Evolutionary conservation across 257 asterid genomes (phyloP).

Genomic region (Galeopsis tetrahit): DNA sequence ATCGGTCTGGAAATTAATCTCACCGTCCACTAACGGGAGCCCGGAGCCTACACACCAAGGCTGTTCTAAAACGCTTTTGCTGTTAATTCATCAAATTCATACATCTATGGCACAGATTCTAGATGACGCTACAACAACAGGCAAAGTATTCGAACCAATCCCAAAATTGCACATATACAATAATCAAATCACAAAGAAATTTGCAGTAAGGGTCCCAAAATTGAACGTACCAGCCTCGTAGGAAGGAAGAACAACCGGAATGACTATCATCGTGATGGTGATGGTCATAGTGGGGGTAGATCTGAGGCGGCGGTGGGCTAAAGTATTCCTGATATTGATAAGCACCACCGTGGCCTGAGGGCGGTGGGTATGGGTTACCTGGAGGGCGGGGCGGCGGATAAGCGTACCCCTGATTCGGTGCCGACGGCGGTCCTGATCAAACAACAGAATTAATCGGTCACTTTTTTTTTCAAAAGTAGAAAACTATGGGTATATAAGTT

Average conservation of each 20-base stretch:
- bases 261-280: slow-evolving; percentile 36
- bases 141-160: not conserved
- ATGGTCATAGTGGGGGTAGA: slow-evolving; percentile 41
- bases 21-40: too few relatives aligned
- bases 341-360: slow-evolving; percentile 39
- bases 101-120: not conserved
- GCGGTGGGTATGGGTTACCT: slow-evolving; percentile 44
- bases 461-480: too few relatives aligned
- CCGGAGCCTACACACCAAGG: too few relatives aligned
- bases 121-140: too few relatives aligned
- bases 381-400: slow-evolving; percentile 36
- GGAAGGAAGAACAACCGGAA: slow-evolving; percentile 51
- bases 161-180: not conserved
- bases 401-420: slow-evolving; percentile 40
- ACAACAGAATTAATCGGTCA: not conserved
- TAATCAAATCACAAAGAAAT: not conserved
- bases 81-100: not conserved
- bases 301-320: slow-evolving; percentile 41
- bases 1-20: too few relatives aligned
- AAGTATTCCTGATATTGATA: slow-evolving; percentile 72
- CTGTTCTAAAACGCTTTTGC: too few relatives aligned
- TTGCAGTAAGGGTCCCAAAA: not conserved
- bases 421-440: slow-evolving; percentile 36
- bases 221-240: slow-evolving; percentile 58
- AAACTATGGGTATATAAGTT: not conserved